Conservation (phyloP, 768 basidiomycete genomes). For the Austroboletus eburneus region DNA sequence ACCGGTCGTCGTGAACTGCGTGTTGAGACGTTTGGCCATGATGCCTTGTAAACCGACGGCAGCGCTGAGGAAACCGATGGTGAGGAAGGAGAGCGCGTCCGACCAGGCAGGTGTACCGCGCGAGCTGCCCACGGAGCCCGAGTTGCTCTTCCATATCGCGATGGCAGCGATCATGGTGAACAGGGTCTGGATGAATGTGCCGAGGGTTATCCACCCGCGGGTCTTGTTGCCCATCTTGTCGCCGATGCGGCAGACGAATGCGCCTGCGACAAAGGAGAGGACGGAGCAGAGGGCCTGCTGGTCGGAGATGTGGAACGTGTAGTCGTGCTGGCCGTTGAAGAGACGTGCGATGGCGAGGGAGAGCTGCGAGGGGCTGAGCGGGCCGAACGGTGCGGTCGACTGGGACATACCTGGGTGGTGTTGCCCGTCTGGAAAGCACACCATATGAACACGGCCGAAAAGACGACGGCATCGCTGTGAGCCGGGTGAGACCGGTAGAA, state of each 20-base stretch:
- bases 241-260: conserved; percentile 81
- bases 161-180: conserved; percentile 73
- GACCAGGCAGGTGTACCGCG: conserved; percentile 71
- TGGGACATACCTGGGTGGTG: conserved; percentile 50
- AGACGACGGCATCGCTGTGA: conserved; percentile 62
- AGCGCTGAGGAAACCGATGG: conserved; percentile 76
- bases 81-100: conserved; percentile 59
- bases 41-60: conserved; percentile 80
- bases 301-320: conserved; percentile 73
- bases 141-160: conserved; percentile 64
- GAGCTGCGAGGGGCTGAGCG: conserved; percentile 41
- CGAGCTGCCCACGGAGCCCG: conserved; percentile 47
- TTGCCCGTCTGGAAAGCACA: conserved; percentile 85
- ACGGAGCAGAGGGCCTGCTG: conserved; percentile 82
- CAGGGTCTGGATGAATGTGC: conserved; percentile 71
- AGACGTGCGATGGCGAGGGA: conserved; percentile 77
- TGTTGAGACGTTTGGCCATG: conserved; percentile 74
- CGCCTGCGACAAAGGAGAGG: conserved; percentile 69
- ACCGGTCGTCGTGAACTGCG: conserved; percentile 78
- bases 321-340: conserved; percentile 54
- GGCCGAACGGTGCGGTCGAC: neutral
- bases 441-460: conserved; percentile 81
- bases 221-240: conserved; percentile 72
- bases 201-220: conserved; percentile 68
- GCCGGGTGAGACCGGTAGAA: neutral